Percentiles rank a stretch among this genome's conserved stretches.
Conservation (phyloP, 257 asterid genomes). For the Cynanchum wilfordii region DNA sequence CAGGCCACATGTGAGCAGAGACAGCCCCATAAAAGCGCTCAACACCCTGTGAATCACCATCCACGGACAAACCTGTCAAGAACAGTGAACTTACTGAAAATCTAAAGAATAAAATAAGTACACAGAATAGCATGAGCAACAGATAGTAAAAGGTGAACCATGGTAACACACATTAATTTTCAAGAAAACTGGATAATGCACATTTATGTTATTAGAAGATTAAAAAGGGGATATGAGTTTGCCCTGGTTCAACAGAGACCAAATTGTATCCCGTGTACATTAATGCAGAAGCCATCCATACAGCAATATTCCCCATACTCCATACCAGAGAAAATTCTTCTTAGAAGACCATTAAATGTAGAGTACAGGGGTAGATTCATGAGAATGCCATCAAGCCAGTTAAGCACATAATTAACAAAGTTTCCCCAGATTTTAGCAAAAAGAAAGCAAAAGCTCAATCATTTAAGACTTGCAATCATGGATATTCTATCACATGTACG, state of each 20-base stretch:
- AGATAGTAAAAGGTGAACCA: not conserved
- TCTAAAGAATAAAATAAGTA: not conserved
- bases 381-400: not conserved
- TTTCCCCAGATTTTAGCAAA: not conserved
- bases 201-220: not conserved
- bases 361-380: not conserved
- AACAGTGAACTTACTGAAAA: not conserved
- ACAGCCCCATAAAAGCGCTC: slow-evolving; percentile 87
- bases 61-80: slow-evolving; percentile 41
- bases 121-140: not conserved
- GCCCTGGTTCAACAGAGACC: not conserved
- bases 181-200: not conserved
- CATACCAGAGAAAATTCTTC: not conserved
- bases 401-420: not conserved
- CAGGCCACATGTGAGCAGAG: slow-evolving; percentile 97
- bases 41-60: slow-evolving; percentile 92
- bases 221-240: not conserved
- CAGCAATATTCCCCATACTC: not conserved
- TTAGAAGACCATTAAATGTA: not conserved
- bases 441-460: not conserved
- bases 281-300: not conserved
- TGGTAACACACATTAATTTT: not conserved
- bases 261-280: not conserved
- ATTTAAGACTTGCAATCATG: not conserved
- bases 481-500: too few relatives aligned